Conservation (phyloP, 352 stramenopile species). For the Phytophthora sansomeana region DNA sequence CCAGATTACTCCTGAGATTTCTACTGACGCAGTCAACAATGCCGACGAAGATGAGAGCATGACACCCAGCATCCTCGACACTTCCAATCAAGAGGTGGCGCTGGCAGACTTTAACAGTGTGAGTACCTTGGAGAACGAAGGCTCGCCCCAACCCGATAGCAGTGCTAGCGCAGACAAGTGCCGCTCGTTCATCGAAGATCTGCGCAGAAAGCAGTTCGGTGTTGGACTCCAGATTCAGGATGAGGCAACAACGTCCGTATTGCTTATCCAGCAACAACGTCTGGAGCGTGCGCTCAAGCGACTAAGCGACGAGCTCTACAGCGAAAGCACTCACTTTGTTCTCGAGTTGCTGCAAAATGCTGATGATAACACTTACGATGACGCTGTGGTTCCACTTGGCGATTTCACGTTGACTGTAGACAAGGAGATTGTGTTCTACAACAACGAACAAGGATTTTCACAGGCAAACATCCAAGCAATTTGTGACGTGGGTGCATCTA, state of each 20-base stretch:
- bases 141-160: background rate
- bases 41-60: conserved; percentile 1
- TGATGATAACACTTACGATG: conserved; percentile 82
- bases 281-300: conserved; percentile 87
- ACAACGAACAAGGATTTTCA: conserved; percentile 89
- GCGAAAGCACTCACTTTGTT: conserved; percentile 89
- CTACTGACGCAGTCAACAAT: background rate
- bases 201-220: conserved; percentile 82
- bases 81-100: conserved; percentile 7
- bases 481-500: conserved; percentile 89
- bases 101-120: conserved; percentile 21
- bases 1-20: background rate
- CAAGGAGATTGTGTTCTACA: conserved; percentile 77
- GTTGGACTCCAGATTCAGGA: conserved; percentile 76
- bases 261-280: conserved; percentile 80
- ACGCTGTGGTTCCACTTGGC: conserved; percentile 49
- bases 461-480: conserved; percentile 81
- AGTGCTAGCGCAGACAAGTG: conserved; percentile 37
- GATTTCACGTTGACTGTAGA: conserved; percentile 65
- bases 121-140: conserved; percentile 5
- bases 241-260: conserved; percentile 57
- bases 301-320: conserved; percentile 88
- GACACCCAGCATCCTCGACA: conserved; percentile 7
- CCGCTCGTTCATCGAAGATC: conserved; percentile 59
- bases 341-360: conserved; percentile 91